Evolutionary conservation across 2,329 filamentous ascomycete species (phyloP), one percentile per base, ranked within the genome.

Genomic region (Hirsutella thompsonii): DNA sequence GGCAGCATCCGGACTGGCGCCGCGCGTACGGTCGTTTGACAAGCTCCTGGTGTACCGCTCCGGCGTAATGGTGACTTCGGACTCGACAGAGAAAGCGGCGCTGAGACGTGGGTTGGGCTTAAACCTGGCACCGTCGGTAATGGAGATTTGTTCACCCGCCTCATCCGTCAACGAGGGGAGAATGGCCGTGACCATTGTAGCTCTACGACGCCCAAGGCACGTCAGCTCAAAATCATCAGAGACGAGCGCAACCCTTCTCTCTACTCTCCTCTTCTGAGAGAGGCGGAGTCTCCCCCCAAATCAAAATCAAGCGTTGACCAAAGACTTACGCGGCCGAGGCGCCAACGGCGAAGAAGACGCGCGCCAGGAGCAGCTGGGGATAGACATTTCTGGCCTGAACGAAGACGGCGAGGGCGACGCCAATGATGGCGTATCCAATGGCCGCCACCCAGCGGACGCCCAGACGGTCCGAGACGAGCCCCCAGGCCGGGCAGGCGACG

Each of bases 131-230:
- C 49, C 46, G 3, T 43, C 47, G 3, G 28, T 13, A 8, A 29
- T 13, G 1, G n/a, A 26, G 18, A 33, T 20, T 11, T 43, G 48
- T 2, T 52, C 47, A 32, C 55, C 55, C 32, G 55, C 62, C 26
- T 76, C 72, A 46, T 73, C 72, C 5, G 76, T 79, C 49, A 82
- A 62, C 10, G 74, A 80, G 1, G 92, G 92, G 20, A 98, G 69
- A 36, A 94, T 87, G 3, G 92, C 92, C 8, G 92, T 96, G 18
- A 98, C 92, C 92, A 98, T 98, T 1, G 92, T 96, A 13, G 88
- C 74, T 5, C 74, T 78, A 42, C 10, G 45, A 21, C n/a, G 20
- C 19, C 29, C 18, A 41, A 52, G 41, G 55, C 47, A 36, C 41
- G 33, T 38, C 30, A 36, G 39, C 39, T 34, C 42, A 23, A 38